phyloP scores from a whole-genome alignment of 2,329 filamentous ascomycete species.

The Septoria linicola region DNA sequence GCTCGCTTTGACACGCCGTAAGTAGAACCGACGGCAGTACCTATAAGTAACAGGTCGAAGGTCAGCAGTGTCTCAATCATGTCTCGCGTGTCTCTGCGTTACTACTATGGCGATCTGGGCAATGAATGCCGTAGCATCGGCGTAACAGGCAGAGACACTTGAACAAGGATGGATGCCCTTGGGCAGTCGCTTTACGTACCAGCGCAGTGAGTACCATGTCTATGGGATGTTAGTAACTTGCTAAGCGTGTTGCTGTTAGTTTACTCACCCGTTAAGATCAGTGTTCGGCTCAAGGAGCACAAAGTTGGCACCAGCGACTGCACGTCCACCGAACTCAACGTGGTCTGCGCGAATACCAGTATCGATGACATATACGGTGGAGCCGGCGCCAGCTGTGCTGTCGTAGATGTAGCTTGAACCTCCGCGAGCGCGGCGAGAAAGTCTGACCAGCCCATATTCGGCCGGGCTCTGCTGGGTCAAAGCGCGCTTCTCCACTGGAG shows the following conservation, averaged over 20 bases:
- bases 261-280: slow-evolving; percentile 50
- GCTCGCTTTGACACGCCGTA: slow-evolving; percentile 46
- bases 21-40: slow-evolving; percentile 66
- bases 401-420: slow-evolving; percentile 29
- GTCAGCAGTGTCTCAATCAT: too few relatives aligned
- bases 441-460: slow-evolving; percentile 29
- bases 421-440: slow-evolving; percentile 25
- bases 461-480: slow-evolving; percentile 22
- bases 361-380: slow-evolving; percentile 30
- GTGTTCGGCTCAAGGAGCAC: slow-evolving; percentile 38
- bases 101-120: too few relatives aligned
- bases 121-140: too few relatives aligned
- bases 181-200: too few relatives aligned
- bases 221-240: background rate
- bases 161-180: too few relatives aligned
- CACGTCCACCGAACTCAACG: slow-evolving; percentile 41
- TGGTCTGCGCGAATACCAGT: slow-evolving; percentile 30
- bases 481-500: slow-evolving; percentile 21
- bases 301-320: slow-evolving; percentile 27
- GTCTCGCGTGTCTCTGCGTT: too few relatives aligned
- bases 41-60: too few relatives aligned
- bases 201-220: slow-evolving; percentile 72
- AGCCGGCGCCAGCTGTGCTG: slow-evolving; percentile 20
- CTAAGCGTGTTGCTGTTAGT: background rate
- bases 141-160: too few relatives aligned